Percentiles rank a stretch among this genome's conserved stretches.
Evolutionary conservation across 2,329 filamentous ascomycete genomes (phyloP).

Genomic region (Claviceps maximensis): DNA sequence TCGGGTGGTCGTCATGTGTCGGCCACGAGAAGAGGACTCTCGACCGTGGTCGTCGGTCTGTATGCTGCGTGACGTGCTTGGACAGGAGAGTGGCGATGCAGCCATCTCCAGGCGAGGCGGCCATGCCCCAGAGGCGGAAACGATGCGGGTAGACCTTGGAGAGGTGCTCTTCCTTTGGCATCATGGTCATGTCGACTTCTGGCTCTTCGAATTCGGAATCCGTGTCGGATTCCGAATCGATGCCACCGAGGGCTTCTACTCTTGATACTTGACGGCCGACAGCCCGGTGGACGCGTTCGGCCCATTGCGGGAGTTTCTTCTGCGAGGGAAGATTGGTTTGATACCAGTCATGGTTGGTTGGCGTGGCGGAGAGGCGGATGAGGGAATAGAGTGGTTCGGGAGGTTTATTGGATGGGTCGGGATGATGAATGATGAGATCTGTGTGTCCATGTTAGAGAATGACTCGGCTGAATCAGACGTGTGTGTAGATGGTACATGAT

Average conservation of each 20-base stretch:
- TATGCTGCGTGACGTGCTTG: conserved; percentile 33
- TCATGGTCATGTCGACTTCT: conserved; percentile 6
- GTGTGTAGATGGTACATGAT: background rate
- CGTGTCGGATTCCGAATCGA: conserved; percentile 15
- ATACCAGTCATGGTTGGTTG: conserved; percentile 38
- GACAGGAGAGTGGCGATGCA: conserved; percentile 37
- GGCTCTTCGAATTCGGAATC: conserved; percentile 8
- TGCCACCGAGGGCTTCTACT: conserved; percentile 27
- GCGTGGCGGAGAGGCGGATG: conserved; percentile 38
- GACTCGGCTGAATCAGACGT: background rate
- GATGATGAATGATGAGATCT: conserved; percentile 34
- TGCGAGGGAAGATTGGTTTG: conserved; percentile 31
- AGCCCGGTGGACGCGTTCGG: conserved; percentile 29
- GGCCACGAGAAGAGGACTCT: conserved; percentile 25
- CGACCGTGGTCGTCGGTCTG: conserved; percentile 27
- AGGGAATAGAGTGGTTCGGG: conserved; percentile 35
- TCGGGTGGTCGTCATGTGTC: conserved; percentile 4
- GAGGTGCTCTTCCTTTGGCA: conserved; percentile 18
- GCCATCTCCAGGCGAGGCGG: conserved; percentile 36
- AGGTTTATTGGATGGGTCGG: conserved; percentile 11
- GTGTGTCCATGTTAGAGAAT: background rate
- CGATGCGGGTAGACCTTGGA: conserved; percentile 35
- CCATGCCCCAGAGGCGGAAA: conserved; percentile 40
- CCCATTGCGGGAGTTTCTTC: conserved; percentile 30
- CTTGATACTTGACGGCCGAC: conserved; percentile 31